phyloP scores from a whole-genome alignment of 441 rosid species.

The Raphanus hybrid region DNA sequence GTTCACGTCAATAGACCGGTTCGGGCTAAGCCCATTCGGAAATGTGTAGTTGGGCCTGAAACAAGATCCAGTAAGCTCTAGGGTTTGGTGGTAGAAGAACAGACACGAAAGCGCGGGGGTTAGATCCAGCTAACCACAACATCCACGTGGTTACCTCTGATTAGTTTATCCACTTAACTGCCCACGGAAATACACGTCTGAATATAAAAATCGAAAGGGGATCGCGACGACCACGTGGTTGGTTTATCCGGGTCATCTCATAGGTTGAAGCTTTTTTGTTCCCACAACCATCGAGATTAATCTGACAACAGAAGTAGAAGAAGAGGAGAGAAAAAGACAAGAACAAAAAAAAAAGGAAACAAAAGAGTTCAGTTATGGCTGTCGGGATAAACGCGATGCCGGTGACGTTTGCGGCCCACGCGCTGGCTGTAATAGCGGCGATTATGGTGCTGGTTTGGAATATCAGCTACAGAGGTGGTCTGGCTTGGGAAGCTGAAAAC shows the following conservation, averaged over 20 bases:
- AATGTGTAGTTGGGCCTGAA: slow-evolving; percentile 5
- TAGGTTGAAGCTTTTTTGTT: neutral
- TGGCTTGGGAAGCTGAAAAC: slow-evolving; percentile 91
- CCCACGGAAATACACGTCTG: slow-evolving; percentile 7
- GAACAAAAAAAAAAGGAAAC: neutral
- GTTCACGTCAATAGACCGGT: neutral
- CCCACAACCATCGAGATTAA: slow-evolving; percentile 14
- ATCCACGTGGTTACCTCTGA: slow-evolving; percentile 10
- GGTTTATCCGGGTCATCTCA: neutral
- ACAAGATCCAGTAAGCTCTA: slow-evolving; percentile 6
- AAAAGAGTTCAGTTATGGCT: slow-evolving; percentile 47
- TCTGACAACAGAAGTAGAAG: slow-evolving; percentile 5
- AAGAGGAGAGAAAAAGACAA: slow-evolving; percentile 8
- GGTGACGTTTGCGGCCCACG: slow-evolving; percentile 65
- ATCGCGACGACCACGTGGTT: slow-evolving; percentile 24
- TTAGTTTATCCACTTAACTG: neutral
- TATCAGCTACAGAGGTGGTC: slow-evolving; percentile 75
- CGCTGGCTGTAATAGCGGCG: slow-evolving; percentile 61
- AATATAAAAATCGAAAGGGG: neutral
- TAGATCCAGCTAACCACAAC: slow-evolving; percentile 1
- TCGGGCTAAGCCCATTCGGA: neutral
- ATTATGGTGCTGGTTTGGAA: slow-evolving; percentile 81
- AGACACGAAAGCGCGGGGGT: slow-evolving; percentile 12
- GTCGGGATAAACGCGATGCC: slow-evolving; percentile 56
- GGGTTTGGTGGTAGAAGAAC: neutral